Evolutionary conservation across 331 rosid genomes (phyloP), one percentile per base, ranked within the genome.

Genomic region (Malus hybrid): DNA sequence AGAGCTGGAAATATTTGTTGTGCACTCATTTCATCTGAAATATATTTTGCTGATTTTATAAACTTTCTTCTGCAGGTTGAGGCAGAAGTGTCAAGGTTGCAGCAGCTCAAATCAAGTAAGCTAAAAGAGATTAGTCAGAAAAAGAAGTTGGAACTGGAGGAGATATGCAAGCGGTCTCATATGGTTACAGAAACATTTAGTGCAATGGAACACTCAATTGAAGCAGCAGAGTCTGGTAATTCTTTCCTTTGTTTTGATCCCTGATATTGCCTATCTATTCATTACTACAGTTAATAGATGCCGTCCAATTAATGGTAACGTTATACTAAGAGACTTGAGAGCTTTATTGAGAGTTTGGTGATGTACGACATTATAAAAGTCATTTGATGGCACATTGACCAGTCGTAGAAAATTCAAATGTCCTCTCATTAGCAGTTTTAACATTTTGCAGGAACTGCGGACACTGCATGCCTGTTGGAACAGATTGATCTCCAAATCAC

Each of bases 11-110:
- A 48, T 54, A 12, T 56, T 57, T 60, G 10, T 5, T 20, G 36
- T 36, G 69, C 31, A 24, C 10, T 36, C 42, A 9, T 31, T 5
- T 12, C 16, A 50, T 36, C 28, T 5, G 4, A 22, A 16, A 59
- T 59, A 46, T 39, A n/a, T 10, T 33, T 72, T 10, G 52, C 28
- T 70, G 10, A 44, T 4, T n/a, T 34, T 70, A 16, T 10, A 3
- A 52, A 20, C 70, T 64, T 28, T 28, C 48, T 32, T 64, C 50
- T 81, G 80, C 52, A 93, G 96, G 87, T 87, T 79, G 91, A 90
- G 86, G 77, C 83, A 36, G 96, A 88, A 82, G 91, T 93, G 55
- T 80, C 62, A 74, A 88, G 93, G 79, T 86, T 93, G 84, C 86
- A 88, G 80, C 85, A 83, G 71, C 82, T 90, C 72, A 93, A 89